These are phyloP conservation scores for Phytopythium aichiense DNA, from an alignment of 352 stramenopile genomes.

Conservation along the genomic window DNA sequence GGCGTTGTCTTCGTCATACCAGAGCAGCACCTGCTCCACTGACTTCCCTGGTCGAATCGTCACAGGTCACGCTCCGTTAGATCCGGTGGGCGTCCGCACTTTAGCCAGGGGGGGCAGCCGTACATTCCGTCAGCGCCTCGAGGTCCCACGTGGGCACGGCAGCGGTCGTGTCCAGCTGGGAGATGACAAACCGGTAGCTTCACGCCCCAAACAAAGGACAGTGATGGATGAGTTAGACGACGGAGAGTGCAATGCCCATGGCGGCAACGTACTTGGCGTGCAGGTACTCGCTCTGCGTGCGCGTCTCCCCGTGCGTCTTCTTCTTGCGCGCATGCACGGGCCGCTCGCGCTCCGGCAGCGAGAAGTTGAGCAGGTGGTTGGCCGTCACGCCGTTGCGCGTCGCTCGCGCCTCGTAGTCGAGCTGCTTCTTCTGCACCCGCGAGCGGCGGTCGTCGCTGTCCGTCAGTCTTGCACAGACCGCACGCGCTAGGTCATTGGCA, in stretches of 20 bases:
- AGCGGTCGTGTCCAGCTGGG: constrained; percentile 40
- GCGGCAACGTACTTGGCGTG: constrained; percentile 63
- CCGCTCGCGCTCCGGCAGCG: constrained; percentile 68
- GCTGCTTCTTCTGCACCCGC: constrained; percentile 34
- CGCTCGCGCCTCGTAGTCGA: constrained; percentile 52
- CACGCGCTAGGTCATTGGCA: not conserved
- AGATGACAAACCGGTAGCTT: constrained; percentile 82
- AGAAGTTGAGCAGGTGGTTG: constrained; percentile 85
- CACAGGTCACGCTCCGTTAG: not conserved
- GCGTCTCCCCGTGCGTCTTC: constrained; percentile 43
- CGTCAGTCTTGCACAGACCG: constrained; percentile 2
- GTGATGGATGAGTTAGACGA: not conserved
- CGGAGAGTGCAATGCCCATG: not conserved
- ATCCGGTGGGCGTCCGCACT: not conserved
- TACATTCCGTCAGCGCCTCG: constrained; percentile 80
- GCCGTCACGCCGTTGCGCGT: constrained; percentile 67
- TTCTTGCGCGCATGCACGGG: constrained; percentile 53
- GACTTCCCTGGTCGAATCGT: constrained; percentile 47
- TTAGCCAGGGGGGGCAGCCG: not conserved
- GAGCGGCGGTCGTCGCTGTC: not conserved
- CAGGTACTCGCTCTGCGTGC: constrained; percentile 81
- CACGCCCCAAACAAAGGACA: not conserved
- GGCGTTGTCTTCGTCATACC: constrained; percentile 55
- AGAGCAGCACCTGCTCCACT: constrained; percentile 81
- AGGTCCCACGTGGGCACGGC: constrained; percentile 61